Percentiles rank a stretch among this genome's conserved stretches.
These are phyloP conservation scores for Wickerhamomyces pijperi DNA, from an alignment of 805 yeast species.

Conservation along the genomic window DNA sequence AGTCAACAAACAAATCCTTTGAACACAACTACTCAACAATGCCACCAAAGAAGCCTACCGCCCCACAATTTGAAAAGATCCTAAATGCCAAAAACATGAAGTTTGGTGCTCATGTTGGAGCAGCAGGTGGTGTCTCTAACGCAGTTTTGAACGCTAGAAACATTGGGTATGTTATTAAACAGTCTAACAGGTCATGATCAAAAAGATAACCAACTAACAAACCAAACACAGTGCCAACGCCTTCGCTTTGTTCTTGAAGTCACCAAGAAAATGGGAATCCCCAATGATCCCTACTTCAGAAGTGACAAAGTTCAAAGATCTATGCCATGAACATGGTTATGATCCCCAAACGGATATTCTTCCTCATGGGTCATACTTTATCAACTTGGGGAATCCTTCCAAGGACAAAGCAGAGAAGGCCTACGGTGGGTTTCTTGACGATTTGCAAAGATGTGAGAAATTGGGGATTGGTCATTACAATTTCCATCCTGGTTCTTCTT, in stretches of 20 bases:
- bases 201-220: too few relatives aligned
- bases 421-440: conserved; percentile 72
- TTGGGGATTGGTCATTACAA: conserved; percentile 80
- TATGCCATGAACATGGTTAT: conserved; percentile 54
- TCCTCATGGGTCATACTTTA: conserved; percentile 93
- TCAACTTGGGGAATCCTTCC: conserved; percentile 89
- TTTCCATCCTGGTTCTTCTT: conserved; percentile 86
- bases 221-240: conserved; percentile 45
- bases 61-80: conserved; percentile 1
- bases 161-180: conserved; percentile 27
- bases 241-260: conserved; percentile 83
- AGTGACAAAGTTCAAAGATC: conserved; percentile 47
- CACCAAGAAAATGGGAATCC: conserved; percentile 86
- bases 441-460: conserved; percentile 75
- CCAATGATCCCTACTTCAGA: conserved; percentile 65
- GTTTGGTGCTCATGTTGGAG: conserved; percentile 86
- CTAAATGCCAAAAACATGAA: conserved; percentile 35
- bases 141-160: conserved; percentile 48
- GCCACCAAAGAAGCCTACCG: background rate
- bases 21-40: too few relatives aligned
- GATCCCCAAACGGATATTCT: conserved; percentile 69
- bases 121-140: conserved; percentile 62
- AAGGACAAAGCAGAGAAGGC: conserved; percentile 67
- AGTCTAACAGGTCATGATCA: too few relatives aligned
- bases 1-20: too few relatives aligned